These are phyloP conservation scores for Physaria fendleri DNA, from an alignment of 345 rosid genomes.

Conservation along the genomic window DNA sequence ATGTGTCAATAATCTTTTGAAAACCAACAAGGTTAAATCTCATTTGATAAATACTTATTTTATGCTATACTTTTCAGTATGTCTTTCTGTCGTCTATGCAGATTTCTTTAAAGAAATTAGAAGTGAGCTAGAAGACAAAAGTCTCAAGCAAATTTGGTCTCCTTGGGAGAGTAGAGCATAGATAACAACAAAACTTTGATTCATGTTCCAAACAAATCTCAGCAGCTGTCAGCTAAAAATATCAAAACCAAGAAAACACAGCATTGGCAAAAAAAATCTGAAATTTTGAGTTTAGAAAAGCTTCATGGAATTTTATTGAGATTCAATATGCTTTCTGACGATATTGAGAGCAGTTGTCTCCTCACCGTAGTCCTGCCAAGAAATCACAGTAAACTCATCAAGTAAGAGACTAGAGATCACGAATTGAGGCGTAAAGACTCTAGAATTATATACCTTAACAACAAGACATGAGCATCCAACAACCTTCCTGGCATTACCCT, in stretches of 20 bases:
- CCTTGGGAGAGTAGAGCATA: neutral
- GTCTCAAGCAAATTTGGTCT: neutral
- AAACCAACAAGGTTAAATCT: too few species aligned
- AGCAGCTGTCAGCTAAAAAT: constrained; percentile 16
- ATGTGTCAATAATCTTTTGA: too few species aligned
- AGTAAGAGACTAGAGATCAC: neutral
- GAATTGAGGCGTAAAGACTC: neutral
- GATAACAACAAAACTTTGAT: constrained; percentile 22
- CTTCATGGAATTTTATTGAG: constrained; percentile 19
- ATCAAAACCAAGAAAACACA: constrained; percentile 25
- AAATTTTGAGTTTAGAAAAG: constrained; percentile 4
- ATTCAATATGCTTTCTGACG: constrained; percentile 29
- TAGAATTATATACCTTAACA: constrained; percentile 53
- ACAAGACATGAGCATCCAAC: constrained; percentile 85
- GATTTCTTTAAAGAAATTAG: too few species aligned
- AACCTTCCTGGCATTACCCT: constrained; percentile 83
- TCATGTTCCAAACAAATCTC: constrained; percentile 20
- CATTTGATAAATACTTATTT: too few species aligned
- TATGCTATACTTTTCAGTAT: too few species aligned
- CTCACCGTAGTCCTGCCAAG: constrained; percentile 32
- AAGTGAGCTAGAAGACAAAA: too few species aligned
- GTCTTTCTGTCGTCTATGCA: too few species aligned
- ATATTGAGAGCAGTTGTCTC: constrained; percentile 31
- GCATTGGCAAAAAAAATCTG: constrained; percentile 7
- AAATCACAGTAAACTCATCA: neutral